A percentile compares a stretch with the other conserved stretches of the same genome.
These are phyloP conservation scores for Aureobasidium sp. DNA, from an alignment of 2,329 filamentous ascomycete species.

Conservation along the genomic window DNA sequence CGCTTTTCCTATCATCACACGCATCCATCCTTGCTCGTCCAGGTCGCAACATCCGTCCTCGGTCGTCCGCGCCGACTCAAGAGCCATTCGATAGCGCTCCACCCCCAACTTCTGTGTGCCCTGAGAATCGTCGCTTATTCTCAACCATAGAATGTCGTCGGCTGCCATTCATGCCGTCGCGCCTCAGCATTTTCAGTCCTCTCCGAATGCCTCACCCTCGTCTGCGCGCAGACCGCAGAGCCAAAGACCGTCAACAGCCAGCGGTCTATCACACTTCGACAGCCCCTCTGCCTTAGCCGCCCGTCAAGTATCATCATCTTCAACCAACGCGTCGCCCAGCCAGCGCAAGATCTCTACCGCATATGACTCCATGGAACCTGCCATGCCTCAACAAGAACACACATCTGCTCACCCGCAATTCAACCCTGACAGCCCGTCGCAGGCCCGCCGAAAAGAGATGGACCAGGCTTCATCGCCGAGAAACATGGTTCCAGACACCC, in stretches of 20 bases:
- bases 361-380: constrained; percentile 6
- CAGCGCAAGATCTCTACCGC: constrained; percentile 7
- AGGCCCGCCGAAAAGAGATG: constrained; percentile 8
- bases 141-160: constrained; percentile 23
- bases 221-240: constrained; percentile 30
- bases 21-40: background rate
- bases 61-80: background rate
- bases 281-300: constrained; percentile 16
- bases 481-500: constrained; percentile 42
- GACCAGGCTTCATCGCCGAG: constrained; percentile 40
- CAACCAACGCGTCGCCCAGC: constrained; percentile 2
- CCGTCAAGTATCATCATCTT: constrained; percentile 9
- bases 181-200: constrained; percentile 17
- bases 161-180: constrained; percentile 24
- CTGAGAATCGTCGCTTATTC: background rate
- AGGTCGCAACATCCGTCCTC: background rate
- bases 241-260: constrained; percentile 28
- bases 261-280: constrained; percentile 35
- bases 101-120: background rate
- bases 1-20: constrained; percentile 9
- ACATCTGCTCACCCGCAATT: constrained; percentile 20
- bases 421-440: background rate
- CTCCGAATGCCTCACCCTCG: constrained; percentile 24
- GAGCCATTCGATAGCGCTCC: background rate
- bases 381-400: constrained; percentile 15